Base-by-base conservation (phyloP, 1,284 basidiomycete species). In the Lentinula novae-zelandiae region DNA sequence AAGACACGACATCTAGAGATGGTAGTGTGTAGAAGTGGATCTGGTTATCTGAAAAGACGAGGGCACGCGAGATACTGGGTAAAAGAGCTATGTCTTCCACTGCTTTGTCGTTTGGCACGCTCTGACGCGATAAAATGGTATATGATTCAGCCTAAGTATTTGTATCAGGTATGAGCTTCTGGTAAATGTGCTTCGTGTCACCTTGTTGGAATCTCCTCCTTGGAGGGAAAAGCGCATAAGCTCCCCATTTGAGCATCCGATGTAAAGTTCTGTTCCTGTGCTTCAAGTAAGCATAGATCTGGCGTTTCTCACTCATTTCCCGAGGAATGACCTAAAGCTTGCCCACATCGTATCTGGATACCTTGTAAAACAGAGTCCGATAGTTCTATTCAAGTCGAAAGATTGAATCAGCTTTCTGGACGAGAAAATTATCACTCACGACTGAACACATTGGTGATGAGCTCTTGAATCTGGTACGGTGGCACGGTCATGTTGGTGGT, bases 21-120 rank as follows among this genome's bases (percentile, higher is more conserved):
- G 94, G 94, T 1, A 95, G 76, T 0, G 84, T 82, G 67, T 93
- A 92, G 67, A 95, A 88, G 68, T 91, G 83, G 2, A 96, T 74
- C 62, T 91, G 89, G 59, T 82, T 85, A 66, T 94, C 95, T 44
- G 87, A 90, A 48, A 90, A 76, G 13, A 95, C 80, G 36, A 95
- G 76, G 0, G 82, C 82, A 42, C 86, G 83, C 13, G 82, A 83
- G 13, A 95, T 83, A 67, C 86, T 87, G 0, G 92, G 91, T 20
- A 92, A 73, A 12, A 95, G 76, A 10, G 89, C 82, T 62, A 96
- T 90, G 66, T 90, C 87, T 57, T 90, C 89, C 33, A 95, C 78
- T 1, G 90, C 76, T 66, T 86, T 88, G 53, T 81, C 81, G 44
- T 73, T 80, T 2, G 86, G 81, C 9, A 92, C 67, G 12, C 74